These are phyloP conservation scores for Aspergillus clavatus DNA, from an alignment of 2,329 filamentous ascomycete species.

Conservation along the genomic window DNA sequence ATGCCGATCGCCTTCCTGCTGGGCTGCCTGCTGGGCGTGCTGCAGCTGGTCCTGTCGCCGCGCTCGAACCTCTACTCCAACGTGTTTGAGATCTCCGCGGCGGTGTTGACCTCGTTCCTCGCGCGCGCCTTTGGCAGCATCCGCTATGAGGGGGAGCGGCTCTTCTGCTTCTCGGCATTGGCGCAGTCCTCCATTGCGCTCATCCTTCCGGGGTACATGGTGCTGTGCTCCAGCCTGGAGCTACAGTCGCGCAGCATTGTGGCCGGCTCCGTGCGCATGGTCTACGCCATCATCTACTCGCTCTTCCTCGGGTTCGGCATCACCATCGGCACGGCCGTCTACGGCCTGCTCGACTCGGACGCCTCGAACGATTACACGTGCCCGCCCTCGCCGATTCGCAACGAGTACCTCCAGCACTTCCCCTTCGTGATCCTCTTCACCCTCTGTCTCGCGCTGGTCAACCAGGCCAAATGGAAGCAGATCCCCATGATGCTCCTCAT, in stretches of 20 bases:
- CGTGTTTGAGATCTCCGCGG: slow-evolving; percentile 62
- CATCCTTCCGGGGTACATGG: slow-evolving; percentile 66
- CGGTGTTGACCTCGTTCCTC: slow-evolving; percentile 64
- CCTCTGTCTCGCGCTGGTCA: slow-evolving; percentile 70
- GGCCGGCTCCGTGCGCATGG: slow-evolving; percentile 69
- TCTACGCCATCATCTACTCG: slow-evolving; percentile 71
- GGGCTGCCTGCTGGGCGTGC: slow-evolving; percentile 66
- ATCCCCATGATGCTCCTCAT: slow-evolving; percentile 74
- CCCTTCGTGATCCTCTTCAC: slow-evolving; percentile 73
- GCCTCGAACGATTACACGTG: slow-evolving; percentile 51
- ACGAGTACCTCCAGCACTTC: slow-evolving; percentile 54
- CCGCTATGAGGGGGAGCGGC: slow-evolving; percentile 38
- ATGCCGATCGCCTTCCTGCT: slow-evolving; percentile 73
- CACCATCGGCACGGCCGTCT: slow-evolving; percentile 61
- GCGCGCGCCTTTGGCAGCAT: slow-evolving; percentile 67
- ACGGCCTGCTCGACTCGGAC: slow-evolving; percentile 55
- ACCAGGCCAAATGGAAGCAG: slow-evolving; percentile 78
- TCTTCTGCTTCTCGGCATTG: slow-evolving; percentile 69
- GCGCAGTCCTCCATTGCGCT: slow-evolving; percentile 69
- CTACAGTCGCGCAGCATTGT: slow-evolving; percentile 66
- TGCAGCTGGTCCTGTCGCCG: slow-evolving; percentile 73
- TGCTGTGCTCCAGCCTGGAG: slow-evolving; percentile 60
- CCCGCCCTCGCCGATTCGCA: slow-evolving; percentile 47
- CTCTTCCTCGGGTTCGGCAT: slow-evolving; percentile 70
- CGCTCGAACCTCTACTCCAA: slow-evolving; percentile 65